Evolutionary conservation across 805 yeast species (phyloP), one percentile per base, ranked within the genome.

Genomic region (Groenewaldozyma tartarivorans): DNA sequence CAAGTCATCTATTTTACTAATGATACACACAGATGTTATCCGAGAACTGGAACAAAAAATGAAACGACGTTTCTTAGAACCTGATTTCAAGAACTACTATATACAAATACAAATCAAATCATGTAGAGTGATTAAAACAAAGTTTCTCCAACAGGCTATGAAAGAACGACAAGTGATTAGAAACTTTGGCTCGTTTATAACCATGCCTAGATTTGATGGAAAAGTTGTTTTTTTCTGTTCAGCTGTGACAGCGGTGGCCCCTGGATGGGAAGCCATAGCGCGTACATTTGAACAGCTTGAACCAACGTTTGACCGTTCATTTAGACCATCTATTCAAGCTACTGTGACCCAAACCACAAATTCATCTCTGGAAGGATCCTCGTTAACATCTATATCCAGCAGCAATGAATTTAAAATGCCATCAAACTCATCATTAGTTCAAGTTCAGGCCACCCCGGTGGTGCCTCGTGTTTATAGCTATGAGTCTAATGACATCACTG

Each of bases 161-260:
- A 9, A 20, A 5, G 33, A 19, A 19, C 20, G 15, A 27, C 20
- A 22, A 16, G 34, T 33, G 19, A 9, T 36, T 13, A 24, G 37
- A 15, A n/a, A 36, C 19, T 11, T 36, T n/a, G 16, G 6, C 19
- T 11, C 11, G 34, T 13, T 21, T 19, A 5, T 15, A 5, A 24
- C 39, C 5, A 11, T 11, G 15, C n/a, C 33, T 20, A n/a, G n/a
- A 17, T 36, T 21, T 21, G 39, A 22, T 7, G 39, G 39, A n/a
- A 9, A 15, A 6, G 34, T 33, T 6, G 39, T 36, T 9, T 19
- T 36, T 9, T n/a, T 36, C 5, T 13, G 20, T 21, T n/a, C 16
- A 6, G 34, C 20, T 30, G 15, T 19, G 15, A n/a, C 7, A n/a
- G 13, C 15, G 9, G 35, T 21, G 9, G 24, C 20, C 11, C 16